Conservation (phyloP, 2,329 filamentous ascomycete species). For the Aspergillus novofumigatus region DNA sequence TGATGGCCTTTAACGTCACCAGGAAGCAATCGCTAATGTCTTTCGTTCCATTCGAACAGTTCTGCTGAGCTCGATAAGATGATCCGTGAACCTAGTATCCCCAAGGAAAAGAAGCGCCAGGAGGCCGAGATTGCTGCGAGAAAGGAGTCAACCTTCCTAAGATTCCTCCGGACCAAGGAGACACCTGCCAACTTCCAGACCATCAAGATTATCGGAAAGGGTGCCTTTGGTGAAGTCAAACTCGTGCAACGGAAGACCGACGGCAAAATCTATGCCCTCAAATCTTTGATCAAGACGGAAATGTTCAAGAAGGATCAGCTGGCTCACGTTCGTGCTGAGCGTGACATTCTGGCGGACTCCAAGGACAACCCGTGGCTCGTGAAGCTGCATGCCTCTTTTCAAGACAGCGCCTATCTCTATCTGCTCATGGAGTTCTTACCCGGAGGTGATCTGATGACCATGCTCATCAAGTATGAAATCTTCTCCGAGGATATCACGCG, state of each 20-base stretch:
- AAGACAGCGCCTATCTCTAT: constrained; percentile 93
- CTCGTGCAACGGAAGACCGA: constrained; percentile 94
- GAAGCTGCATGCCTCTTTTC: constrained; percentile 97
- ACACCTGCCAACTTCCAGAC: constrained; percentile 92
- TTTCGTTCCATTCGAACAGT: constrained; percentile 45
- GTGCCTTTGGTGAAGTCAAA: constrained; percentile 97
- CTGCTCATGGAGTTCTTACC: constrained; percentile 99
- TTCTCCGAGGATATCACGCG: constrained; percentile 98
- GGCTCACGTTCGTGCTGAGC: constrained; percentile 92
- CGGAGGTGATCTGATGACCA: constrained; percentile 97
- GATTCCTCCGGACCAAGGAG: constrained; percentile 90
- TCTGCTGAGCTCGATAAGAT: constrained; percentile 89
- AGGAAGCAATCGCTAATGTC: neutral
- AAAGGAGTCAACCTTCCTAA: constrained; percentile 87
- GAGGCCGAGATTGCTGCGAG: constrained; percentile 80
- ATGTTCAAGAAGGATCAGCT: constrained; percentile 99
- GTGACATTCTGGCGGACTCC: constrained; percentile 95
- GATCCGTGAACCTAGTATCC: constrained; percentile 70
- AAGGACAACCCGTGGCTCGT: constrained; percentile 98
- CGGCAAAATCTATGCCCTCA: constrained; percentile 96
- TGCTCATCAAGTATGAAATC: constrained; percentile 99
- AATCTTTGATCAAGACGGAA: constrained; percentile 96
- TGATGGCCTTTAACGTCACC: too few relatives aligned
- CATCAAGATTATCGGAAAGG: constrained; percentile 97
- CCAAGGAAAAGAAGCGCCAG: constrained; percentile 72